Evolutionary conservation across 78 protist genomes (phyloP), one percentile per base, ranked within the genome.

Genomic region (Isochrysis galbana): DNA sequence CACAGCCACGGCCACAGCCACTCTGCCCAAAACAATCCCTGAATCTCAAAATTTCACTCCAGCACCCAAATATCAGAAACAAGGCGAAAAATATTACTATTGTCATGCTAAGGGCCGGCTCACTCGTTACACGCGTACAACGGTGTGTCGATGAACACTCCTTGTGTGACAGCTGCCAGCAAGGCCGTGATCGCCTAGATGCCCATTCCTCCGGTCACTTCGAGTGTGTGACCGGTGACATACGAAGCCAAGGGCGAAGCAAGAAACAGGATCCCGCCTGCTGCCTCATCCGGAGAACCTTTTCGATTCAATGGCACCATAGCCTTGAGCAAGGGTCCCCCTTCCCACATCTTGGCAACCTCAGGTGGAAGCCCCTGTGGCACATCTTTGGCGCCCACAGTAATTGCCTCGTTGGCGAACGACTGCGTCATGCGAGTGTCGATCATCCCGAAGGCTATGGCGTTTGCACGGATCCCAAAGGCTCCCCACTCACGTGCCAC

Each of bases 121-220:
- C n/a, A n/a, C n/a, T n/a, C n/a, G n/a, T n/a, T n/a, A n/a, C n/a
- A n/a, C n/a, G n/a, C n/a, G n/a, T n/a, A n/a, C n/a, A n/a, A n/a
- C n/a, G n/a, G n/a, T n/a, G n/a, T n/a, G n/a, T n/a, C n/a, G n/a
- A n/a, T n/a, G n/a, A n/a, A n/a, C n/a, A n/a, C n/a, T n/a, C n/a
- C n/a, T n/a, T n/a, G n/a, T n/a, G n/a, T n/a, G n/a, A n/a, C n/a
- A n/a, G n/a, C n/a, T n/a, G n/a, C n/a, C n/a, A n/a, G n/a, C n/a
- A n/a, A n/a, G n/a, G n/a, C n/a, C n/a, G n/a, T n/a, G n/a, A n/a
- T n/a, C n/a, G n/a, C n/a, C n/a, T n/a, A 93, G 10, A 93, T 93
- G 1, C 94, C 94, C 23, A 69, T 5, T 0, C 94, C 94, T 39
- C 94, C 94, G 25, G 94, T 93, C 44, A 93, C 94, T 54, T 93